phyloP scores from a whole-genome alignment of 176 grass and related monocot genomes.

The Chloris gayana region DNA sequence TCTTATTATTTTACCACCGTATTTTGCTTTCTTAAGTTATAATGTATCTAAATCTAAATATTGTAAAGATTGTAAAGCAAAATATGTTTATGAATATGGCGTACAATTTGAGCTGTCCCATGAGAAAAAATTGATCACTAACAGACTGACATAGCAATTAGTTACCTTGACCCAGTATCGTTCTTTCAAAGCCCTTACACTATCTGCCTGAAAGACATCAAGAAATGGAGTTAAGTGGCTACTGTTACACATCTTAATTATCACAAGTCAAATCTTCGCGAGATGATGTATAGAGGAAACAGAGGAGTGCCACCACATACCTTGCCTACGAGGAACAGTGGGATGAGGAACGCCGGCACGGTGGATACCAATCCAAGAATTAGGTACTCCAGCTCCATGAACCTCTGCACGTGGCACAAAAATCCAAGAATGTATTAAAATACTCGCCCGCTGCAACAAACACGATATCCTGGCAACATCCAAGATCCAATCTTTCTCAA shows the following conservation, averaged over 20 bases:
- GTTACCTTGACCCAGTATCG: conserved; percentile 94
- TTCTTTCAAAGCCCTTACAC: conserved; percentile 62
- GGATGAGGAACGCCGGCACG: conserved; percentile 72
- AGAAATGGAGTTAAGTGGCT: not conserved
- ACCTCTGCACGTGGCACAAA: conserved; percentile 56
- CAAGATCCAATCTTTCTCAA: conserved; percentile 16
- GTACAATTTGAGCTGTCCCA: not conserved
- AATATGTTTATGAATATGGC: not conserved
- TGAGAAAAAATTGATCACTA: not conserved
- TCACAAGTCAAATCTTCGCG: not conserved
- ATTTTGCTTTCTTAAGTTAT: too few species aligned
- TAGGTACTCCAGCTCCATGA: conserved; percentile 91
- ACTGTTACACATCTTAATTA: not conserved
- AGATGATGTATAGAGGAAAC: not conserved
- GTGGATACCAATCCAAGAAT: conserved; percentile 82
- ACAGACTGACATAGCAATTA: conserved; percentile 30
- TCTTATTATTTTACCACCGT: too few species aligned
- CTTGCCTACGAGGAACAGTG: conserved; percentile 82
- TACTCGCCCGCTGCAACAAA: not conserved
- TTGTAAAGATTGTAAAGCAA: not conserved
- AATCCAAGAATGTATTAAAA: conserved; percentile 2
- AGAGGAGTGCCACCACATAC: conserved; percentile 34
- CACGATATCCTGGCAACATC: not conserved
- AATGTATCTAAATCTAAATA: too few species aligned
- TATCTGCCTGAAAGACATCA: conserved; percentile 66